Evolutionary conservation across 2,329 filamentous ascomycete species (phyloP), one percentile per base, ranked within the genome.

Genomic region (Penicillium brevicompactum): DNA sequence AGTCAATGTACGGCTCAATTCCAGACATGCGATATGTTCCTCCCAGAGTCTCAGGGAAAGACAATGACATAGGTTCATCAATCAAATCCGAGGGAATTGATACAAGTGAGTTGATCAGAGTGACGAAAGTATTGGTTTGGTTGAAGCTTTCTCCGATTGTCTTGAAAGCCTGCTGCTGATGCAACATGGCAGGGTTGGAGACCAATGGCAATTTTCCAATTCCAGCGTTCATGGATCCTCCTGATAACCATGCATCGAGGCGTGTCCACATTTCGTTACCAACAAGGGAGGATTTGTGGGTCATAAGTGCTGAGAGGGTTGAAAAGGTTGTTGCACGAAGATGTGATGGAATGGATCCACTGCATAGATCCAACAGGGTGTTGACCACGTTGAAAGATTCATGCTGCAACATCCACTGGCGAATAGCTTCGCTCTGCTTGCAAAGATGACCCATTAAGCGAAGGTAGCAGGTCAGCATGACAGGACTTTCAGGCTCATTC

Each of bases 401-500:
- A 55, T 85, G 78, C 41, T 85, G 82, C 21, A 95, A 77, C 56
- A 97, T 81, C 79, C 88, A 96, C 32, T 83, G 76, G 47, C 93
- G 84, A 1, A 91, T 89, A 18, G 80, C 78, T 55, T 83, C 80
- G 67, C 91, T 96, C 68, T 93, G 86, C 21, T 83, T 81, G 58
- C 88, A 87, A 9, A 99, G 79, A 71, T 95, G 91, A 3, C 91
- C 86, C 65, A 96, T 89, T 5, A 99, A 82, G 30, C 93, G 87
- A 49, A 99, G 81, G 70, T 97, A 97, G 64, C 91, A 93, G 69
- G 97, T 92, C 27, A 99, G 81, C 91, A 99, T 97, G 75, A 96
- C 90, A n/a, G 89, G 87, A 40, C 91, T 95, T 72, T 99, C 95
- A 4, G 92, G 90, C 69, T 97, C 93, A 27, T 96, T 92, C 57